These are phyloP conservation scores for Didymella arachidicola DNA, from an alignment of 2,329 filamentous ascomycete genomes.

Conservation along the genomic window DNA sequence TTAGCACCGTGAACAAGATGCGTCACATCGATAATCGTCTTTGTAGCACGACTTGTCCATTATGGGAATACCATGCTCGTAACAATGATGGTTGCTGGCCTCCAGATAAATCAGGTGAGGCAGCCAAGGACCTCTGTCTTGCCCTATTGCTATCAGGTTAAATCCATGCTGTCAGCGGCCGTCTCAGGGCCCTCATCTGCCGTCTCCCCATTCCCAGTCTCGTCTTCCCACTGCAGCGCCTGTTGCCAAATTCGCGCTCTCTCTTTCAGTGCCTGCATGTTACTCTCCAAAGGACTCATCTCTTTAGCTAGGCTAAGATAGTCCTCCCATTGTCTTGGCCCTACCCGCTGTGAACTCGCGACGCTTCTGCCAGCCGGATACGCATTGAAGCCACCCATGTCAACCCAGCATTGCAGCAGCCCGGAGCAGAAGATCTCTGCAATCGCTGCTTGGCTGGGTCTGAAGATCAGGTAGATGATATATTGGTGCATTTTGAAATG, in stretches of 20 bases:
- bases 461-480: conserved; percentile 41
- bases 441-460: conserved; percentile 31
- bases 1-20: not conserved
- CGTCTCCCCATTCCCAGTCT: not conserved
- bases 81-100: not conserved
- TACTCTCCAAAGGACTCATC: conserved; percentile 21
- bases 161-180: not conserved
- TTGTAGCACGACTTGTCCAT: not conserved
- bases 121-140: no score
- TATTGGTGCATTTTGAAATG: conserved; percentile 38
- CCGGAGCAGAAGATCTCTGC: conserved; percentile 44
- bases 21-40: not conserved
- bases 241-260: conserved; percentile 29
- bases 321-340: conserved; percentile 23
- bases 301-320: conserved; percentile 23
- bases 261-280: conserved; percentile 25
- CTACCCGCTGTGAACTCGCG: conserved; percentile 27
- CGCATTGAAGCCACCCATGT: conserved; percentile 40
- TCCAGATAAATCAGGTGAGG: no score
- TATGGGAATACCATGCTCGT: not conserved
- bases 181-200: not conserved
- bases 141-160: not conserved
- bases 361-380: conserved; percentile 40
- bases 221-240: conserved; percentile 29
- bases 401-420: conserved; percentile 39